These are phyloP conservation scores for grape (Vitis vinifera) DNA, from an alignment of 164 flowering plant genomes.

Conservation along the genomic window DNA sequence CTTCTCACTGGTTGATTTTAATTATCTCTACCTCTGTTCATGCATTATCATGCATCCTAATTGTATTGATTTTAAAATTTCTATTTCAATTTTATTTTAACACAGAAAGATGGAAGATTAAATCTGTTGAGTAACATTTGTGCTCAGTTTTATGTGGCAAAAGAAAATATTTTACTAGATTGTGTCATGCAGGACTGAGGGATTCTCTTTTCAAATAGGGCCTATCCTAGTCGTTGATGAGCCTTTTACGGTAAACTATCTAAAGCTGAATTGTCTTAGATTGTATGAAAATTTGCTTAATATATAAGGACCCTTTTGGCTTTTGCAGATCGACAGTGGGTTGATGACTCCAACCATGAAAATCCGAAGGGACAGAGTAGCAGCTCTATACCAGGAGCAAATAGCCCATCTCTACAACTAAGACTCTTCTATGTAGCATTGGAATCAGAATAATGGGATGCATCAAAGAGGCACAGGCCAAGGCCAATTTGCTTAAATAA, in stretches of 20 bases:
- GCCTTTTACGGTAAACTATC: constrained; percentile 67
- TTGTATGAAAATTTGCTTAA: no score
- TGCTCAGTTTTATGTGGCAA: background rate
- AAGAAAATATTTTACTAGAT: background rate
- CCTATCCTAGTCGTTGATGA: constrained; percentile 79
- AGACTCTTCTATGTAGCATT: background rate
- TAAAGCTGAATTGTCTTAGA: background rate
- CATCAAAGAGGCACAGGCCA: no score
- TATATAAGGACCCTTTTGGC: background rate
- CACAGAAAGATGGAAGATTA: background rate
- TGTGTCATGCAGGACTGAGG: constrained; percentile 68
- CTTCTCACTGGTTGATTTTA: no score
- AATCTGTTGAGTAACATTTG: background rate
- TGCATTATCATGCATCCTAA: no score
- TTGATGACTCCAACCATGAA: constrained; percentile 93
- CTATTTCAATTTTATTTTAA: no score
- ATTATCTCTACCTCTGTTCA: no score
- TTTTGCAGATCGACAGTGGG: constrained; percentile 85
- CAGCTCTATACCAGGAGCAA: constrained; percentile 50
- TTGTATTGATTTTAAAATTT: no score
- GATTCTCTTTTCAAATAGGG: constrained; percentile 80
- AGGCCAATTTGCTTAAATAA: no score
- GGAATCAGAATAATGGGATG: no score
- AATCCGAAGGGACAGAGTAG: constrained; percentile 72
- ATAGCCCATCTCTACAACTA: constrained; percentile 61